Base-by-base conservation (phyloP, 495 filamentous ascomycete genomes). In the Penicillium herquei region DNA sequence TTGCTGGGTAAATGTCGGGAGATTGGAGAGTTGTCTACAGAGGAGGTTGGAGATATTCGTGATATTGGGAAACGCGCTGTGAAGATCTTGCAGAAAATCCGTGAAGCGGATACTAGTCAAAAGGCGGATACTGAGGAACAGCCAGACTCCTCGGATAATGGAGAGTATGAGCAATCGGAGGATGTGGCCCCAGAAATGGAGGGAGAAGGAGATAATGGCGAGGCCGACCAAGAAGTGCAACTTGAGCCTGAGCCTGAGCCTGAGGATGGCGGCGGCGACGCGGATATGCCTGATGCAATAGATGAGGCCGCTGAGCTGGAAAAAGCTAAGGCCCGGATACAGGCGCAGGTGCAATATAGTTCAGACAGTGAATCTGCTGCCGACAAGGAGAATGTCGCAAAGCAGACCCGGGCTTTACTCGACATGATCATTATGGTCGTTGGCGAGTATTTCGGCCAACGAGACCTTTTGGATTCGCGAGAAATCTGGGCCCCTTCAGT, bases 391-490 rank as follows among this genome's bases (percentile, higher is more conserved):
- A 26, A 6, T 49, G 52, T 12, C 12, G 33, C 12, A 42, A 64
- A 62, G 37, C 73, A 73, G 51, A 70, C 61, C 35, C 68, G 72
- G 49, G 71, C 72, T 18, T 87, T 88, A 51, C 77, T 96, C 7
- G 93, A 96, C 67, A 96, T 96, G 89, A 89, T 96, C 54, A 78
- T 98, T 50, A 92, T 89, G 0, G 78, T 98, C 30, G 87, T 88
- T 39, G 94, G 91, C 59, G 91, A 96, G 71, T 84, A 88, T 61
- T 98, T 88, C 70, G 92, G 94, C 3, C 94, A 98, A 74, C 78
- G 86, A 52, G 94, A 98, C 70, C 72, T 98, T 34, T 73, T 98
- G 45, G 83, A 85, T 61, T 85, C 84, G 48, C 78, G 91, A 40
- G 80, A 87, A 43, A 31, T 76, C 4, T 82, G 79, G 79, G 55